Evolutionary conservation across 2,329 filamentous ascomycete species (phyloP).

Genomic region (Diaporthe velutina): DNA sequence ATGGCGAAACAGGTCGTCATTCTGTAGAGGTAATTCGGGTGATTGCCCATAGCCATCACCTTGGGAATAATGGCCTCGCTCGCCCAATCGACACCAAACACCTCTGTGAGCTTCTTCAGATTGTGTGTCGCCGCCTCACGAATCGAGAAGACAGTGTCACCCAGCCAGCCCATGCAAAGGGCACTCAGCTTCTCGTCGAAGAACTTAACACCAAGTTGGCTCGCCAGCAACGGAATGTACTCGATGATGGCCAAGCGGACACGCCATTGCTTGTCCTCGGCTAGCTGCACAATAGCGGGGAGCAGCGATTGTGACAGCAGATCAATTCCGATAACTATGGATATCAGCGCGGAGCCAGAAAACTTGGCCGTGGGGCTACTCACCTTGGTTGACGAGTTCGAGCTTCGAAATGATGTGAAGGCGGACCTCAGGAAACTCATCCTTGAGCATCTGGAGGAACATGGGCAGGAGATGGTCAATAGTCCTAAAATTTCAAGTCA

Average conservation of each 20-base stretch:
- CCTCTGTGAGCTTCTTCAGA: conserved; percentile 97
- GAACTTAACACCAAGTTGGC: conserved; percentile 95
- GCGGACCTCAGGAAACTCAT: conserved; percentile 97
- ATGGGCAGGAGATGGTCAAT: conserved; percentile 97
- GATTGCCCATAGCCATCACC: conserved; percentile 97
- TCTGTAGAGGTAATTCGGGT: conserved; percentile 98
- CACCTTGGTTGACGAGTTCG: conserved; percentile 96
- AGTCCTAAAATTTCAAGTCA: conserved; percentile 70
- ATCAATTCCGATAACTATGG: conserved; percentile 91
- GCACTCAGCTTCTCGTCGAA: conserved; percentile 97
- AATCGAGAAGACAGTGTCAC: conserved; percentile 98
- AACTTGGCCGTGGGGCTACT: conserved; percentile 41
- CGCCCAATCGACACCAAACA: conserved; percentile 98
- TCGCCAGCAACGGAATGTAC: conserved; percentile 96
- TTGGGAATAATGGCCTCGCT: conserved; percentile 98
- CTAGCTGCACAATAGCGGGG: conserved; percentile 95
- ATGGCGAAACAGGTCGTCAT: conserved; percentile 99
- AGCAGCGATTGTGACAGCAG: conserved; percentile 95
- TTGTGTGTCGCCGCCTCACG: conserved; percentile 97
- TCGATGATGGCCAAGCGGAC: conserved; percentile 98
- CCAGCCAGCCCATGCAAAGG: conserved; percentile 98
- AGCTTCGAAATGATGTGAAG: conserved; percentile 99
- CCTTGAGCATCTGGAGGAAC: conserved; percentile 99
- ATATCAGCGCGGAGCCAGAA: conserved; percentile 13
- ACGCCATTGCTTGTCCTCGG: conserved; percentile 99